phyloP scores from a whole-genome alignment of 441 rosid genomes.

The Isatis lusitanica region DNA sequence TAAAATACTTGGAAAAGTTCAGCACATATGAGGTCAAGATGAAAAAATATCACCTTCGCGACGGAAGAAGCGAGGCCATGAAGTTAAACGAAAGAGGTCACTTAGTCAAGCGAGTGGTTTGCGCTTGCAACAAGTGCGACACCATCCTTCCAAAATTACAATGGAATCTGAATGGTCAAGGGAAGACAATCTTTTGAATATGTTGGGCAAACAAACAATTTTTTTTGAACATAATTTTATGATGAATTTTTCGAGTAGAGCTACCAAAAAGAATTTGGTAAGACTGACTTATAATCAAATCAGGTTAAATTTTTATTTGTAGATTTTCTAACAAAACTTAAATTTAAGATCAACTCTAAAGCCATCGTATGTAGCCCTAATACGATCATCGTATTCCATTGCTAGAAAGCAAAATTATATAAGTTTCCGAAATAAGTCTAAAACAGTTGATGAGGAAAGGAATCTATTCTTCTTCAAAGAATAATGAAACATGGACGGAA shows the following conservation, averaged over 20 bases:
- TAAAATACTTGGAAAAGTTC: too few species aligned
- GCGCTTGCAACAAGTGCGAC: too few species aligned
- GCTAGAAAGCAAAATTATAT: not conserved
- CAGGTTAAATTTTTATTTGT: not conserved
- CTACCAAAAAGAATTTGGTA: not conserved
- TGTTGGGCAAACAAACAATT: not conserved
- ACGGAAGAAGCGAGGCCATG: too few species aligned
- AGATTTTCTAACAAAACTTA: not conserved
- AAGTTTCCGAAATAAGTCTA: not conserved
- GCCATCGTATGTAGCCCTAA: not conserved
- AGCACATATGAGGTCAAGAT: too few species aligned
- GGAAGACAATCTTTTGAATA: too few species aligned
- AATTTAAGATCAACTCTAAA: not conserved
- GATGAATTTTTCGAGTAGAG: not conserved
- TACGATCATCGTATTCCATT: not conserved
- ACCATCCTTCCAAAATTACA: too few species aligned
- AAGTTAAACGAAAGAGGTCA: too few species aligned
- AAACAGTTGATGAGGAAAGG: conserved; percentile 6
- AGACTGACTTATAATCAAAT: not conserved
- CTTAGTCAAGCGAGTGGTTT: too few species aligned
- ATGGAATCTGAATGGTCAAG: too few species aligned
- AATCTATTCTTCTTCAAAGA: not conserved
- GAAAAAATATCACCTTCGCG: too few species aligned
- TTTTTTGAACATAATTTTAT: not conserved
- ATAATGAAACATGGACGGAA: conserved; percentile 31